Base-by-base conservation (phyloP, 2,329 filamentous ascomycete genomes). In the Dothistroma septosporum region DNA sequence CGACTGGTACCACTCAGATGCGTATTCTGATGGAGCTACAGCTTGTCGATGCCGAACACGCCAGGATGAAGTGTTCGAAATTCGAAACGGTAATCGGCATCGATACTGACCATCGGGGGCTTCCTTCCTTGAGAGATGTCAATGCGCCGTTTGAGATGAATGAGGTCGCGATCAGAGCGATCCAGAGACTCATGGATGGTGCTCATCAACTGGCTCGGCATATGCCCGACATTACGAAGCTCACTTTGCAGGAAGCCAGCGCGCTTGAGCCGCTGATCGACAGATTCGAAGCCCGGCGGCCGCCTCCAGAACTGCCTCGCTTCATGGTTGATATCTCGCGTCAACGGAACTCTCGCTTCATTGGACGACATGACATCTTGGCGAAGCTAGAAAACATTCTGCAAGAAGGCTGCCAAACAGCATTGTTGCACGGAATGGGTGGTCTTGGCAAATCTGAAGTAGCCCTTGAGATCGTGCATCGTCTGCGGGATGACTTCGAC, bases 401-500 rank as follows among this genome's bases (percentile, higher is more conserved):
- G 16, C 28, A 55, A 4, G 7, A 9, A 12, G n/a, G 22, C 11
- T 41, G 24, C 8, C 12, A 16, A 12, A 48, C 50, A 5, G 55
- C 55, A 7, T 24, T 58, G 4, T 12, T 62, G 9, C 24, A 59
- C n/a, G 60, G 60, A 1, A 48, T 56, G 2, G 56, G 60, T 11
- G 60, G 60, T 5, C 10, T 59, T 19, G 60, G 60, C 2, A 62
- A 62, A 22, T 59, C 60, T 10, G 53, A 59, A 16, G 14, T 47
- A 22, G 60, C 60, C 1, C 19, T 59, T 1, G 50, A 62, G 37
- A 53, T 59, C 32, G 46, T 46, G 1, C 33, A 55, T 35, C 33
- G 33, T 3, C 44, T 32, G 31, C n/a, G 35, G 11, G 32, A 33
- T 12, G 14, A 37, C 12, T 62, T 59, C 48, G 56, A 62, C 28